Base-by-base conservation (phyloP, 2,329 filamentous ascomycete genomes). In the Raffaelea arxii region DNA sequence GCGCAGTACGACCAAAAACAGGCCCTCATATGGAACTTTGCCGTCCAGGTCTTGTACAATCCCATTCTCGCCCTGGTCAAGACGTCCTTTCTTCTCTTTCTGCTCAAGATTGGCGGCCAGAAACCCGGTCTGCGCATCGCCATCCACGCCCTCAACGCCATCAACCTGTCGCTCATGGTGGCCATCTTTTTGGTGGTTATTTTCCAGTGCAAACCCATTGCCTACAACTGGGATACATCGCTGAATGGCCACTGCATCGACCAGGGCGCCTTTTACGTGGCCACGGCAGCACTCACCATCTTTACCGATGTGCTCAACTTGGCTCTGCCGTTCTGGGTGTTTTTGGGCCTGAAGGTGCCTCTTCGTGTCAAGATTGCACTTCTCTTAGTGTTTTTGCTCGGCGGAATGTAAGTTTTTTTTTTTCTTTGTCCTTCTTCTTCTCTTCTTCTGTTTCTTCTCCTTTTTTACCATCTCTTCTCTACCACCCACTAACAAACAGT, bases 141-240 rank as follows among this genome's bases (percentile, higher is more conserved):
- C 25, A 54, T 67, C 9, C 50, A 57, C 23, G 53, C 59, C 46
- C 56, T 61, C 44, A 56, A 60, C 32, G 35, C 56, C 3, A 54
- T 60, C 53, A 63, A 63, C 27, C 54, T 62, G 36, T 37, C 55
- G 3, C 56, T 58, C 46, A 59, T 60, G 56, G 48, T 57, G 4
- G 56, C 55, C 35, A 63, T 63, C 43, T 58, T 62, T 41, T 46
- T 64, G 16, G 59, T 59, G 12, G 60, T 59, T 4, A 50, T 67
- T 7, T 59, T 66, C 16, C 62, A 67, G 43, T 71, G 69, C 54
- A 51, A 56, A 6, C 69, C 69, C 1, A 56, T 72, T 9, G 47
- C 56, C 10, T 69, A 62, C 51, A 65, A 65, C 54, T 75, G 71
- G 71, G 46, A 71, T 50, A 59, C 68, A 40, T 56, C 69, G 45